Percentiles rank a stretch among this genome's conserved stretches.
Conservation (phyloP, 108 stramenopile species). For the Conticribra weissflogii region DNA sequence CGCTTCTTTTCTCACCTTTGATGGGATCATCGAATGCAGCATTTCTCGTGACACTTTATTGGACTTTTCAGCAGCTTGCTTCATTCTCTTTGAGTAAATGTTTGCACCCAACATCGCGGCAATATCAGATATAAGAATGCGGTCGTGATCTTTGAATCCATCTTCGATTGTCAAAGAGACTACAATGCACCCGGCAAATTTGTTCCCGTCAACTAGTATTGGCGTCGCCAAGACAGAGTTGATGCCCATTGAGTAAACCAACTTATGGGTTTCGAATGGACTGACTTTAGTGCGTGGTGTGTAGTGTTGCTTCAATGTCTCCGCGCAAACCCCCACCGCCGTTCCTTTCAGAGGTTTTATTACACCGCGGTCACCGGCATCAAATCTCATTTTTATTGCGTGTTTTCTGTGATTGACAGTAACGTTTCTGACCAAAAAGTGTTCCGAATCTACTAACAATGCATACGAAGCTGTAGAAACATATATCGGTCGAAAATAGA, state of each 20-base stretch:
- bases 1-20: constrained; percentile 31
- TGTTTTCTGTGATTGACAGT: background rate
- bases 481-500: no score
- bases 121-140: constrained; percentile 31
- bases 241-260: constrained; percentile 14
- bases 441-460: background rate
- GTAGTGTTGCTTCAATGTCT: constrained; percentile 32
- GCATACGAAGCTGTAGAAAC: no score
- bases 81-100: background rate
- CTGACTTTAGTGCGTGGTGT: constrained; percentile 25
- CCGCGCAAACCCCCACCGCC: constrained; percentile 7
- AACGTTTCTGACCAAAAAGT: background rate
- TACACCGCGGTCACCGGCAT: background rate
- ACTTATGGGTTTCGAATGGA: constrained; percentile 6
- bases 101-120: constrained; percentile 23
- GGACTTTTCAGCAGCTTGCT: constrained; percentile 20
- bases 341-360: constrained; percentile 21
- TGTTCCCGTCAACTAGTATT: constrained; percentile 30
- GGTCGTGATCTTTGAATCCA: constrained; percentile 30
- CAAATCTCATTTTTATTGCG: constrained; percentile 1
- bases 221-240: constrained; percentile 22
- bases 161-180: constrained; percentile 17
- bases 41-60: constrained; percentile 39
- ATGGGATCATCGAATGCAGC: constrained; percentile 42
- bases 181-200: constrained; percentile 23